Evolutionary conservation across 768 basidiomycete species (phyloP).

Genomic region (Tricholoma flavovirens): DNA sequence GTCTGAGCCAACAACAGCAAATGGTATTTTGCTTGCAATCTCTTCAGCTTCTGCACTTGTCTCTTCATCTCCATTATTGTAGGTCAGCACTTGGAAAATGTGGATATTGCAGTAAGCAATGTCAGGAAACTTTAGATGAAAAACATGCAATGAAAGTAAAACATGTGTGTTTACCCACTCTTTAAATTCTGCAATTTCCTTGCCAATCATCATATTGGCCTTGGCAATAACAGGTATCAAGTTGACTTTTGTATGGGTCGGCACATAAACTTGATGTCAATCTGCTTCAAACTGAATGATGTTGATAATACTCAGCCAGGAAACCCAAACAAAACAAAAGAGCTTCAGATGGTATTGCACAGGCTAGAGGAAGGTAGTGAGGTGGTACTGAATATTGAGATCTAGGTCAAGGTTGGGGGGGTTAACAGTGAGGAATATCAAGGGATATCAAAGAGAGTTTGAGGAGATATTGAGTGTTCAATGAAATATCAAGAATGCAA

Average conservation of each 20-base stretch:
- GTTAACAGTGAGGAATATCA: too few species aligned
- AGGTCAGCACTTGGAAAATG: conserved; percentile 96
- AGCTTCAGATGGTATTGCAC: too few species aligned
- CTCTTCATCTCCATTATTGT: conserved; percentile 98
- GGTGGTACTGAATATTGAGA: too few species aligned
- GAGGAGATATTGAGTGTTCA: too few species aligned
- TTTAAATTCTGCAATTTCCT: conserved; percentile 92
- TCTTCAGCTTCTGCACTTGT: conserved; percentile 96
- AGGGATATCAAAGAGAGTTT: too few species aligned
- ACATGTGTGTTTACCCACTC: conserved; percentile 54
- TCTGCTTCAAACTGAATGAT: conserved; percentile 78
- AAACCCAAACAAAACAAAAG: too few species aligned
- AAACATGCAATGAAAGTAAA: conserved; percentile 2
- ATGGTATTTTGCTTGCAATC: conserved; percentile 97
- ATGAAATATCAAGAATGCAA: too few species aligned
- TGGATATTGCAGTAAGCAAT: conserved; percentile 94
- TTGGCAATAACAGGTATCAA: conserved; percentile 98
- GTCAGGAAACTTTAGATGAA: conserved; percentile 34
- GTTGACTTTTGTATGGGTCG: conserved; percentile 94
- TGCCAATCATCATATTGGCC: conserved; percentile 95
- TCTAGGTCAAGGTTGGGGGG: too few species aligned
- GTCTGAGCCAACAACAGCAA: conserved; percentile 96
- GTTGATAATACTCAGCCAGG: too few species aligned
- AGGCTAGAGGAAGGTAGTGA: too few species aligned
- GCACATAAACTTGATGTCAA: conserved; percentile 99